Evolutionary conservation across 257 asterid genomes (phyloP).

Genomic region (Fraxinus excelsior): DNA sequence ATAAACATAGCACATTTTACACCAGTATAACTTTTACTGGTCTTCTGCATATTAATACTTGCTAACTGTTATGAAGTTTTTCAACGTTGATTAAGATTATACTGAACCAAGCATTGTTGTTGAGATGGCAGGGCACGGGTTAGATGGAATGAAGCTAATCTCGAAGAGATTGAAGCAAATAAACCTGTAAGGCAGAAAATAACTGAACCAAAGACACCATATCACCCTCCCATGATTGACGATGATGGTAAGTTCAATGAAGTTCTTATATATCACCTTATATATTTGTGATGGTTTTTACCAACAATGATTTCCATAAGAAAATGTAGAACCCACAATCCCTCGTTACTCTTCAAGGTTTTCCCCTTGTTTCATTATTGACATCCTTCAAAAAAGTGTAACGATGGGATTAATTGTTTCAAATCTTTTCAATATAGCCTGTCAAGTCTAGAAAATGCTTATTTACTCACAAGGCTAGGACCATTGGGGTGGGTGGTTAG

Average conservation of each 20-base stretch:
- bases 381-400: background rate
- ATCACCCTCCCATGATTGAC: conserved; percentile 71
- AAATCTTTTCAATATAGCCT: background rate
- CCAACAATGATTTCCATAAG: background rate
- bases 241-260: conserved; percentile 47
- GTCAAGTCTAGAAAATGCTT: background rate
- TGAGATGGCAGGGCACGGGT: conserved; percentile 59
- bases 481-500: background rate
- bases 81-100: conserved; percentile 6
- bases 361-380: background rate
- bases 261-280: background rate
- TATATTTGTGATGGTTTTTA: background rate
- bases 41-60: background rate
- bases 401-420: background rate
- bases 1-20: background rate
- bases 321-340: background rate
- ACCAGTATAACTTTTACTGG: background rate
- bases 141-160: conserved; percentile 81
- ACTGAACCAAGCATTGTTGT: conserved; percentile 19
- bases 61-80: background rate
- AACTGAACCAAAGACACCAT: conserved; percentile 97
- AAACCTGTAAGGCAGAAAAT: conserved; percentile 94
- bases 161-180: conserved; percentile 90
- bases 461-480: background rate
- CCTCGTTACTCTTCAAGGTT: background rate